A percentile compares a stretch with the other conserved stretches of the same genome.
These are phyloP conservation scores for Podosphaera fusca DNA, from an alignment of 2,329 filamentous ascomycete species.

Conservation along the genomic window DNA sequence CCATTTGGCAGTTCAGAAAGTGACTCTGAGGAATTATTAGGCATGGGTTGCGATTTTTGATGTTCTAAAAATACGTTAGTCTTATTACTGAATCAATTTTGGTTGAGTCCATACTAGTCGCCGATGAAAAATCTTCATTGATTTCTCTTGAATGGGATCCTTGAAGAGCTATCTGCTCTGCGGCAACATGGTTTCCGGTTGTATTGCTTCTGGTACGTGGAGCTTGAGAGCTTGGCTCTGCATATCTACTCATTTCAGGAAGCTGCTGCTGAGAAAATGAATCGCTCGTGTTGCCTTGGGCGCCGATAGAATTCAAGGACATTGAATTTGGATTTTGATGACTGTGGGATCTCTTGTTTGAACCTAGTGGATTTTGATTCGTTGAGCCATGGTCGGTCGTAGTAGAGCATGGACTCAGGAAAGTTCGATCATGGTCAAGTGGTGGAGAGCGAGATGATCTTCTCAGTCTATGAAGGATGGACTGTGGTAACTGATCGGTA, in stretches of 20 bases:
- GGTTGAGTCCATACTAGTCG: conserved; percentile 12
- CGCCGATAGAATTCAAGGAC: conserved; percentile 8
- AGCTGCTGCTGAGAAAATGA: no score
- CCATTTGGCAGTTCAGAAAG: conserved; percentile 7
- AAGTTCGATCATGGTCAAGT: conserved; percentile 15
- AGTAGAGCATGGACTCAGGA: background rate
- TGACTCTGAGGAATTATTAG: conserved; percentile 2
- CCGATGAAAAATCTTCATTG: conserved; percentile 7
- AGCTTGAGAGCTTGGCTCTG: no score
- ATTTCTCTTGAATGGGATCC: conserved; percentile 5
- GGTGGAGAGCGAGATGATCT: conserved; percentile 16
- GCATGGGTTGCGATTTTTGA: conserved; percentile 4
- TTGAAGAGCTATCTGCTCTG: conserved; percentile 11
- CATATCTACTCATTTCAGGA: no score
- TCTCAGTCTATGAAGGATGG: conserved; percentile 14
- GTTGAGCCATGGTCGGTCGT: conserved; percentile 3
- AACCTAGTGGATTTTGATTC: conserved; percentile 1
- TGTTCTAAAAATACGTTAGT: conserved; percentile 2
- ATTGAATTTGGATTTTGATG: conserved; percentile 12
- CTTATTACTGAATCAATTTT: conserved; percentile 3
- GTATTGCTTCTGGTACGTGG: conserved; percentile 7
- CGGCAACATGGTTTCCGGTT: conserved; percentile 7
- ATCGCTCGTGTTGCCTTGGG: no score
- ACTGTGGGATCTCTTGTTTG: conserved; percentile 11
- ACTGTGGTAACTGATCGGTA: conserved; percentile 16